phyloP scores from a whole-genome alignment of 148 eudicot genomes.

The Cornus florida region DNA sequence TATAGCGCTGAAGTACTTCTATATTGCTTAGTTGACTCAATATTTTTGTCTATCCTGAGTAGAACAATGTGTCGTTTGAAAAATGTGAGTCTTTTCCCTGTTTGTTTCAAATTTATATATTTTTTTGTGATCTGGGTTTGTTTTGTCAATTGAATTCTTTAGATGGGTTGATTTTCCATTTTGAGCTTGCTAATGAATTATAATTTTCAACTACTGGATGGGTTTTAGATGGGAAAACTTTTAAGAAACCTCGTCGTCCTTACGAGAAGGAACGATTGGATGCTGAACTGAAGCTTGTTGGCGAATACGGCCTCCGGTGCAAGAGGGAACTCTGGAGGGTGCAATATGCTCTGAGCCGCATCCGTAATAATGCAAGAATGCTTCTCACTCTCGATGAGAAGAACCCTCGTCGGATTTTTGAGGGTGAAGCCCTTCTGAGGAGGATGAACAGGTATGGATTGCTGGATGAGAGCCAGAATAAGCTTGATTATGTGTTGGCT shows the following conservation, averaged over 20 bases:
- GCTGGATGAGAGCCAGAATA: slow-evolving; percentile 64
- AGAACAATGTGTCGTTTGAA: no score
- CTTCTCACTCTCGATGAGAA: slow-evolving; percentile 71
- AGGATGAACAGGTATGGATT: slow-evolving; percentile 64
- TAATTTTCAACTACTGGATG: not conserved
- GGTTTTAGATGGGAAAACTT: slow-evolving; percentile 58
- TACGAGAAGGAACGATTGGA: slow-evolving; percentile 75
- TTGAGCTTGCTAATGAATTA: not conserved
- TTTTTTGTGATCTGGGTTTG: not conserved
- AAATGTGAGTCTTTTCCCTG: no score
- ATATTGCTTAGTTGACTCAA: no score
- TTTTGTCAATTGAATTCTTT: not conserved
- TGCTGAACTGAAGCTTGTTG: slow-evolving; percentile 68
- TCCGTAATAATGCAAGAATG: slow-evolving; percentile 61
- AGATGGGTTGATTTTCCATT: not conserved
- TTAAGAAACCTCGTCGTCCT: slow-evolving; percentile 79
- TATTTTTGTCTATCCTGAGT: no score
- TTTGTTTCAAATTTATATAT: no score
- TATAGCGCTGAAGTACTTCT: no score
- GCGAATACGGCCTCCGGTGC: slow-evolving; percentile 70
- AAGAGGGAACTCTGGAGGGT: slow-evolving; percentile 80
- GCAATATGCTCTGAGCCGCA: slow-evolving; percentile 65
- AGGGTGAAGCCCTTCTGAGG: slow-evolving; percentile 73
- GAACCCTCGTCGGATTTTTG: slow-evolving; percentile 68
- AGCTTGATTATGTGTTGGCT: slow-evolving; percentile 75